These are phyloP conservation scores for Lichtheimia ornata DNA, from an alignment of 371 early-diverging fungal genomes.

Conservation along the genomic window DNA sequence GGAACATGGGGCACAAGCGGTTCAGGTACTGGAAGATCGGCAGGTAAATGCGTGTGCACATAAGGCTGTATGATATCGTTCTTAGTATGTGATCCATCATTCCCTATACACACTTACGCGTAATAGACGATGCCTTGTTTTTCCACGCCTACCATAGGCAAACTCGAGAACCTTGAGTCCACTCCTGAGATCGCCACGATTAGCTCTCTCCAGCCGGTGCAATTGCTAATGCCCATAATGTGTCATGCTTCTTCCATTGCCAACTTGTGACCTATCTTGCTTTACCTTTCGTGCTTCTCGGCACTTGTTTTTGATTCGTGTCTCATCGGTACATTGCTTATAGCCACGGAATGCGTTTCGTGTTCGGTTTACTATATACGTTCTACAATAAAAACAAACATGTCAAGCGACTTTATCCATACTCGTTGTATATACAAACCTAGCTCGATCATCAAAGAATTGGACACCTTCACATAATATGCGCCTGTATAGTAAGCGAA, in stretches of 20 bases:
- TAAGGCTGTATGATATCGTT: constrained; percentile 26
- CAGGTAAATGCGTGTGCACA: constrained; percentile 22
- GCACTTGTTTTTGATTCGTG: constrained; percentile 36
- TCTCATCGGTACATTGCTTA: constrained; percentile 26
- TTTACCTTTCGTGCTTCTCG: constrained; percentile 40
- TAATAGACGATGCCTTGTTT: constrained; percentile 31
- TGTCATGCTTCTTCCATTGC: neutral
- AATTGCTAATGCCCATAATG: constrained; percentile 18
- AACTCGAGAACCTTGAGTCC: constrained; percentile 34
- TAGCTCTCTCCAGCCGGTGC: constrained; percentile 38
- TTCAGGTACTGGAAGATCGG: constrained; percentile 17
- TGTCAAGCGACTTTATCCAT: neutral
- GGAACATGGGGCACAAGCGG: constrained; percentile 42
- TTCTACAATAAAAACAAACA: constrained; percentile 15
- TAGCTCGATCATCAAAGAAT: constrained; percentile 50
- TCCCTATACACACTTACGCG: constrained; percentile 20
- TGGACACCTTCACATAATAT: constrained; percentile 29
- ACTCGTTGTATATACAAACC: constrained; percentile 20
- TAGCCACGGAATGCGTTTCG: constrained; percentile 30
- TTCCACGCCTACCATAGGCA: constrained; percentile 46
- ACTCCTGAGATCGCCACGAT: constrained; percentile 30
- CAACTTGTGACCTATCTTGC: neutral
- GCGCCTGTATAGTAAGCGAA: constrained; percentile 36
- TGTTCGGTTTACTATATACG: constrained; percentile 33
- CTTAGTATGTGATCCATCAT: neutral